Conservation (phyloP, 208 protist genomes). For the Crithidia thermophila region DNA sequence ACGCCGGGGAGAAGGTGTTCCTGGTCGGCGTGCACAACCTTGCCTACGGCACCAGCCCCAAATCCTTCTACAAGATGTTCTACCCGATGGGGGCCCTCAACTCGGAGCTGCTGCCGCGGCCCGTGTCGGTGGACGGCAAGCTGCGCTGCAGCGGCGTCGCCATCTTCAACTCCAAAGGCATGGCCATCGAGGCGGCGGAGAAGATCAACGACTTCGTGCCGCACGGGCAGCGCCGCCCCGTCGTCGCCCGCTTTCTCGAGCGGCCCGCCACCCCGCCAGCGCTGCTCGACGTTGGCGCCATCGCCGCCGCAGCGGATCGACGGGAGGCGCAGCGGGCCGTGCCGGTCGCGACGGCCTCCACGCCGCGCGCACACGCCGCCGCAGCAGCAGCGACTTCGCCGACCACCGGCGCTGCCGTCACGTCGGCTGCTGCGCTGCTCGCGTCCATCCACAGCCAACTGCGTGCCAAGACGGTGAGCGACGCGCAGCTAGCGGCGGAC, state of each 20-base stretch:
- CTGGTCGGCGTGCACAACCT: slow-evolving; percentile 81
- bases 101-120: slow-evolving; percentile 49
- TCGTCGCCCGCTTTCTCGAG: slow-evolving; percentile 55
- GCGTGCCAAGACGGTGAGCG: slow-evolving; percentile 22
- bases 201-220: slow-evolving; percentile 71
- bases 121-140: slow-evolving; percentile 50
- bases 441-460: slow-evolving; percentile 26
- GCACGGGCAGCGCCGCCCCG: slow-evolving; percentile 50
- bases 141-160: slow-evolving; percentile 62
- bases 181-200: slow-evolving; percentile 66
- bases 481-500: slow-evolving; percentile 35
- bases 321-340: slow-evolving; percentile 1
- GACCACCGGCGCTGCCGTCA: neutral
- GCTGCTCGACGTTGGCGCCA: neutral
- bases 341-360: slow-evolving; percentile 17
- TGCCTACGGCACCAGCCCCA: slow-evolving; percentile 41
- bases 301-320: neutral
- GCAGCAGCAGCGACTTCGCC: neutral
- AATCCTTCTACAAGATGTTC: slow-evolving; percentile 64
- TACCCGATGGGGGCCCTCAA: slow-evolving; percentile 69
- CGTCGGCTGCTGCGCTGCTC: slow-evolving; percentile 15
- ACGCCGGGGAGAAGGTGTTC: slow-evolving; percentile 36
- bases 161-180: slow-evolving; percentile 55
- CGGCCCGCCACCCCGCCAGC: slow-evolving; percentile 5
- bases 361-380: slow-evolving; percentile 7